A percentile compares a stretch with the other conserved stretches of the same genome.
Evolutionary conservation across 2,329 filamentous ascomycete genomes (phyloP).

Genomic region (Xylaria arbuscula): DNA sequence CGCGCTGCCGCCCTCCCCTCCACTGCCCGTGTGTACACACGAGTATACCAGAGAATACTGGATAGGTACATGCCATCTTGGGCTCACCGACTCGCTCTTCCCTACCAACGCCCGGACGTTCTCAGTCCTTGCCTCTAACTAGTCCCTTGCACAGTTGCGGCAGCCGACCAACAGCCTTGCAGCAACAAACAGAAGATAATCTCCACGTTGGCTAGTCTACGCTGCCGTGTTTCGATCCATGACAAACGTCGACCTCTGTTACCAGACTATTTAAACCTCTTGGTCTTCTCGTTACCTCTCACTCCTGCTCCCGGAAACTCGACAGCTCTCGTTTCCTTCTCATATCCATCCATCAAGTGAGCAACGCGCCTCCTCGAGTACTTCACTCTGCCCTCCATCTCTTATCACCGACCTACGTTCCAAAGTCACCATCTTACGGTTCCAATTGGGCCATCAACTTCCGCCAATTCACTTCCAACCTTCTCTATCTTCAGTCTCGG

Average conservation of each 20-base stretch:
- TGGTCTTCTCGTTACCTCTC: slow-evolving; percentile 36
- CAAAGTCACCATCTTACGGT: not conserved
- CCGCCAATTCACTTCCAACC: not conserved
- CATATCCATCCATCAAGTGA: slow-evolving; percentile 7
- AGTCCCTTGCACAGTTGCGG: slow-evolving; percentile 3
- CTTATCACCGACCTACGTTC: slow-evolving; percentile 12
- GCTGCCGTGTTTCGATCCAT: slow-evolving; percentile 13
- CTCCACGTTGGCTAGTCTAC: slow-evolving; percentile 23
- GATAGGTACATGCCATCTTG: not conserved
- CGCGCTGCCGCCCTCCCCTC: not conserved
- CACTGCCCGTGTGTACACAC: no score
- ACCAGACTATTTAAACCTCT: slow-evolving; percentile 41
- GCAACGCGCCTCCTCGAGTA: slow-evolving; percentile 4
- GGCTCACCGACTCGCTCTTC: slow-evolving; percentile 16
- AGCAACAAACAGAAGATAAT: slow-evolving; percentile 35
- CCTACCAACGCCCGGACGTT: slow-evolving; percentile 17
- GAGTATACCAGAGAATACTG: not conserved
- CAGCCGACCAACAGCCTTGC: slow-evolving; percentile 30
- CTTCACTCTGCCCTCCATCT: not conserved
- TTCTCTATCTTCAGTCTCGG: not conserved
- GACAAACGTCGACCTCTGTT: slow-evolving; percentile 16
- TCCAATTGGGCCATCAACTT: not conserved
- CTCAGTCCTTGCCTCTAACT: slow-evolving; percentile 3
- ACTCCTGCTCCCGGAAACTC: slow-evolving; percentile 11
- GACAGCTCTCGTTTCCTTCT: slow-evolving; percentile 13